phyloP scores from a whole-genome alignment of 352 stramenopile species.

The Plasmopara viticola region DNA sequence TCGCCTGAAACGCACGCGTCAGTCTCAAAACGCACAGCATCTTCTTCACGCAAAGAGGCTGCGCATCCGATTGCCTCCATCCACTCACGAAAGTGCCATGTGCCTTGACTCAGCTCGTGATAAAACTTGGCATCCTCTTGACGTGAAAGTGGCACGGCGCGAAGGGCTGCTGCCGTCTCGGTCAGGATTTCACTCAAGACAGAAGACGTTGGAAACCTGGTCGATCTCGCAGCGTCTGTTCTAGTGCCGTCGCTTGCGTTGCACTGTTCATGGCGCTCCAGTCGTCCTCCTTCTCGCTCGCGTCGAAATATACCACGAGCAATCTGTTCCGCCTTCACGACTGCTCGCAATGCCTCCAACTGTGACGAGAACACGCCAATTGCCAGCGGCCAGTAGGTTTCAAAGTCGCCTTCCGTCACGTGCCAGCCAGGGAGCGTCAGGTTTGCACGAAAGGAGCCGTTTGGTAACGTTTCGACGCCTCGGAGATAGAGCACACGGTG shows the following conservation, averaged over 20 bases:
- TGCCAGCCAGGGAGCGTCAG: constrained; percentile 34
- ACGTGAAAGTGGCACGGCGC: constrained; percentile 28
- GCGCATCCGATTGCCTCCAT: constrained; percentile 35
- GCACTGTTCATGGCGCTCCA: constrained; percentile 11
- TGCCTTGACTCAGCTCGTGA: constrained; percentile 21
- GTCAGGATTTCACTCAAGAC: constrained; percentile 44
- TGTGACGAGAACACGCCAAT: constrained; percentile 52
- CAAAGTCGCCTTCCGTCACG: constrained; percentile 7
- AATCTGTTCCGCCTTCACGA: constrained; percentile 49
- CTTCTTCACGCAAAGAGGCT: constrained; percentile 44
- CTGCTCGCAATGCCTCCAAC: constrained; percentile 47
- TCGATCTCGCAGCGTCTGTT: neutral
- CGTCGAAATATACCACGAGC: constrained; percentile 45
- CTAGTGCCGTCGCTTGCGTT: neutral
- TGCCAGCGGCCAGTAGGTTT: constrained; percentile 35
- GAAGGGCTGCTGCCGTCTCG: constrained; percentile 36
- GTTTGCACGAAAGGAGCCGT: constrained; percentile 53
- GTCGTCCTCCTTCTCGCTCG: constrained; percentile 30
- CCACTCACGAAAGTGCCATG: constrained; percentile 42
- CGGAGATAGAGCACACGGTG: constrained; percentile 66
- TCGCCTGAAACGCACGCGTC: constrained; percentile 3
- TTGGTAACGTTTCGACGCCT: constrained; percentile 54
- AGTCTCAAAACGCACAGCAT: constrained; percentile 22
- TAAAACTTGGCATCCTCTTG: constrained; percentile 41
- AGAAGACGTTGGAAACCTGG: constrained; percentile 33